A percentile compares a stretch with the other conserved stretches of the same genome.
Conservation (phyloP, 805 yeast genomes). For the Dipodascus geniculatus region DNA sequence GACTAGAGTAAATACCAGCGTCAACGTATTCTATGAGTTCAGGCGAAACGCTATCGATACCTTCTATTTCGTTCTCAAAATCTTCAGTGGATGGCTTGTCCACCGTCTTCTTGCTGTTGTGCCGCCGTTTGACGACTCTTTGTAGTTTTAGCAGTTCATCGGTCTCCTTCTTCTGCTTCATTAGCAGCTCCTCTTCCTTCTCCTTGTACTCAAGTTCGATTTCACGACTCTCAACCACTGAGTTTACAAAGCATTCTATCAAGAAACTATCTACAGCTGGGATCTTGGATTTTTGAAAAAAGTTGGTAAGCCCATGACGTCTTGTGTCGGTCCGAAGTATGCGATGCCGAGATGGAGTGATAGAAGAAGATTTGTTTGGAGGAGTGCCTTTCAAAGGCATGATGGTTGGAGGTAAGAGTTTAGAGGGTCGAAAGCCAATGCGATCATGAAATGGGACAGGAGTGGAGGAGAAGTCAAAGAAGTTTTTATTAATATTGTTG, state of each 20-base stretch:
- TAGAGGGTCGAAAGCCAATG: neutral
- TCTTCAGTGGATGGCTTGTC: neutral
- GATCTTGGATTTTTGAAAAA: neutral
- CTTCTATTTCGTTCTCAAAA: neutral
- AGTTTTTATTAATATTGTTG: neutral
- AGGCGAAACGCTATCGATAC: neutral
- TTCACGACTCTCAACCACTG: neutral
- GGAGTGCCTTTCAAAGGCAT: neutral
- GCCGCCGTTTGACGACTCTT: neutral
- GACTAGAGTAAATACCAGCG: neutral
- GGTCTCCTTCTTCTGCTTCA: neutral
- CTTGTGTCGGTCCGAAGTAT: neutral
- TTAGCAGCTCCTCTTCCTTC: neutral
- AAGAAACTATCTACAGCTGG: neutral
- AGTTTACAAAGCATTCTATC: neutral
- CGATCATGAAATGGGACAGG: neutral
- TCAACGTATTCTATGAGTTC: neutral
- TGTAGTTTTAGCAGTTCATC: neutral
- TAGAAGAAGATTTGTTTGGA: neutral
- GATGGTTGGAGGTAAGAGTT: neutral
- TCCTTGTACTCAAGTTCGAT: neutral
- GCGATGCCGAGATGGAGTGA: neutral
- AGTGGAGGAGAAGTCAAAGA: neutral
- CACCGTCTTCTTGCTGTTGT: neutral
- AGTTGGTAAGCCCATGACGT: neutral